Conservation (phyloP, 306 rosid genomes). For the Spatholobus suberectus region DNA sequence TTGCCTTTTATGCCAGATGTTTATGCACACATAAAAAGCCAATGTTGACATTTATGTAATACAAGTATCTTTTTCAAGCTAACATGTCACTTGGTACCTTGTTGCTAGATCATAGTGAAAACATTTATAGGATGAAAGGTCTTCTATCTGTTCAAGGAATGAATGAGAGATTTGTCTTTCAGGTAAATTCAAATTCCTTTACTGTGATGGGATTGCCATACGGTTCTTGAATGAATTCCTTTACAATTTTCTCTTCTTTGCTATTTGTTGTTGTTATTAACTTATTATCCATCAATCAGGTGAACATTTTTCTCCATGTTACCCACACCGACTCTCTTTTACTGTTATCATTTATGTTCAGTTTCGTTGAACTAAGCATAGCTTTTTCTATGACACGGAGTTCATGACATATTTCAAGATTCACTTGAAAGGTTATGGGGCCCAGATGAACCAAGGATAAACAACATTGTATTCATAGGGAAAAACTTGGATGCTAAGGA, state of each 20-base stretch:
- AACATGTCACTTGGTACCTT: too few species aligned
- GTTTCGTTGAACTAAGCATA: conserved; percentile 6
- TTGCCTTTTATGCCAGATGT: too few species aligned
- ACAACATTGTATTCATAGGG: conserved; percentile 91
- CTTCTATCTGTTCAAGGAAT: too few species aligned
- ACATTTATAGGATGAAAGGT: too few species aligned
- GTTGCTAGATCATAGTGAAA: too few species aligned
- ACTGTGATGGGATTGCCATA: background rate
- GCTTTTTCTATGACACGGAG: conserved; percentile 66
- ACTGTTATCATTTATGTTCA: too few species aligned
- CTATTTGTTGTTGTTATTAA: background rate
- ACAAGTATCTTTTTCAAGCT: too few species aligned
- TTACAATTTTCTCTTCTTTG: background rate
- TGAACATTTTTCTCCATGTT: too few species aligned
- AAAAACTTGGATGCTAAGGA: conserved; percentile 79
- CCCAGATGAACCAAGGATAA: conserved; percentile 69
- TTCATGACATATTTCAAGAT: conserved; percentile 95
- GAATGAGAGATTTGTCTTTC: conserved; percentile 93
- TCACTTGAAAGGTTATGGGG: conserved; percentile 94
- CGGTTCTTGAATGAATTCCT: conserved; percentile 1
- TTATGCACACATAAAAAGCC: too few species aligned
- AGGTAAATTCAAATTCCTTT: conserved; percentile 58
- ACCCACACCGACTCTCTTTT: too few species aligned
- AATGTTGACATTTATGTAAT: too few species aligned
- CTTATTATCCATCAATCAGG: too few species aligned